Evolutionary conservation across 106 monocot genomes (phyloP).

Genomic region (Dactylorhiza incarnata): DNA sequence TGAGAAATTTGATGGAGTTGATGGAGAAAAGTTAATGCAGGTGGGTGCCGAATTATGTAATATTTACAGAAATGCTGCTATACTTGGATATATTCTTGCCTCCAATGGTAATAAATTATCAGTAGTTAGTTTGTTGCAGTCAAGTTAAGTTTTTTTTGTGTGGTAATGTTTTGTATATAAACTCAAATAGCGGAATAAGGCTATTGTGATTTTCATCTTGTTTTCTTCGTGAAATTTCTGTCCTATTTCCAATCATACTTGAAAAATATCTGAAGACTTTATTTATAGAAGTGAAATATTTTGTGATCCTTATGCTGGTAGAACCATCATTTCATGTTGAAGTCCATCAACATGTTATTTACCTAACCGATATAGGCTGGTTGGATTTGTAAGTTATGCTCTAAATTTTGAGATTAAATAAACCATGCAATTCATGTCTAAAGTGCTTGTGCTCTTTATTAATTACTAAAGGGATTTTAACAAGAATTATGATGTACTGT

Average conservation of each 20-base stretch:
- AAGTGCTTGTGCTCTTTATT: neutral
- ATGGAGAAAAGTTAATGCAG: conserved; percentile 56
- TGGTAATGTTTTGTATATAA: neutral
- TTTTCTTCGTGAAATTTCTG: neutral
- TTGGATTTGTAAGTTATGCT: neutral
- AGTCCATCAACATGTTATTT: neutral
- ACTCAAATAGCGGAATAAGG: neutral
- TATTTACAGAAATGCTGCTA: neutral
- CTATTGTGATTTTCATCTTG: neutral
- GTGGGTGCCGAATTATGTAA: conserved; percentile 7
- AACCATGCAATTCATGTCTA: neutral
- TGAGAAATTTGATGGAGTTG: conserved; percentile 63
- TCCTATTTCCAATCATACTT: neutral
- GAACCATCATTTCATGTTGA: conserved; percentile 3
- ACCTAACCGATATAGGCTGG: neutral
- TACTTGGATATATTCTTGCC: neutral
- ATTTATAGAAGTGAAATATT: neutral
- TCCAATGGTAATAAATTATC: neutral
- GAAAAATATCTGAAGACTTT: neutral
- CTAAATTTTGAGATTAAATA: neutral
- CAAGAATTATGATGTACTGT: conserved; percentile 2
- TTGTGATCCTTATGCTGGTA: neutral
- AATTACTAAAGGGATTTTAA: neutral
- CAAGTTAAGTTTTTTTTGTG: neutral
- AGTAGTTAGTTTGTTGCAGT: neutral